These are phyloP conservation scores for Venturia nashicola DNA, from an alignment of 2,329 filamentous ascomycete species.

Conservation along the genomic window DNA sequence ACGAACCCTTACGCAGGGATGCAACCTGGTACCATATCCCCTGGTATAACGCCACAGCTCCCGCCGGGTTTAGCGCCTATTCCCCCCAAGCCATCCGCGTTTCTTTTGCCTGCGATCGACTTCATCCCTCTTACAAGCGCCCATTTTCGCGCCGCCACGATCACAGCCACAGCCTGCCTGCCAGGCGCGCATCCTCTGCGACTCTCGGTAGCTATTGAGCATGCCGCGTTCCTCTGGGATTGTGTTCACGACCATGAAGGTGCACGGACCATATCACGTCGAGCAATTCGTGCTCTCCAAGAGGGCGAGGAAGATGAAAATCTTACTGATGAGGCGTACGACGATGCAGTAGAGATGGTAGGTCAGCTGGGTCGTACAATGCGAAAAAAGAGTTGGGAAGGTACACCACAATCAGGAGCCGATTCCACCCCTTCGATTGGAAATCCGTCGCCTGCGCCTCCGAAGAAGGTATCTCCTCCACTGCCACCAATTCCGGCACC, in stretches of 20 bases:
- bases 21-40: constrained; percentile 28
- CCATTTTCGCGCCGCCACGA: constrained; percentile 67
- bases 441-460: background rate
- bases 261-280: constrained; percentile 64
- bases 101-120: constrained; percentile 66
- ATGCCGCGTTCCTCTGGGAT: constrained; percentile 86
- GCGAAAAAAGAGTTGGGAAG: constrained; percentile 44
- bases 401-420: constrained; percentile 9
- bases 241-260: constrained; percentile 72
- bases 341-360: constrained; percentile 80
- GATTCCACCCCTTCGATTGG: background rate
- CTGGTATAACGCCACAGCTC: constrained; percentile 12
- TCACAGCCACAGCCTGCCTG: constrained; percentile 61
- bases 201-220: constrained; percentile 82
- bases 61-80: constrained; percentile 17
- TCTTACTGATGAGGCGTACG: constrained; percentile 92
- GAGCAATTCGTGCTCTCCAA: constrained; percentile 82
- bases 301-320: constrained; percentile 81
- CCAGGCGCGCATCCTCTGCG: constrained; percentile 84
- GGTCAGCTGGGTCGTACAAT: constrained; percentile 80
- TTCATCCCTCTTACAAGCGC: constrained; percentile 73
- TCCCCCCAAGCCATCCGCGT: constrained; percentile 43
- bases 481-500: background rate
- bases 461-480: background rate
- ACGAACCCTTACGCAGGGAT: constrained; percentile 35